Percentiles rank a stretch among this genome's conserved stretches.
Conservation (phyloP, 2,329 filamentous ascomycete genomes). For the Fusarium vanettenii region DNA sequence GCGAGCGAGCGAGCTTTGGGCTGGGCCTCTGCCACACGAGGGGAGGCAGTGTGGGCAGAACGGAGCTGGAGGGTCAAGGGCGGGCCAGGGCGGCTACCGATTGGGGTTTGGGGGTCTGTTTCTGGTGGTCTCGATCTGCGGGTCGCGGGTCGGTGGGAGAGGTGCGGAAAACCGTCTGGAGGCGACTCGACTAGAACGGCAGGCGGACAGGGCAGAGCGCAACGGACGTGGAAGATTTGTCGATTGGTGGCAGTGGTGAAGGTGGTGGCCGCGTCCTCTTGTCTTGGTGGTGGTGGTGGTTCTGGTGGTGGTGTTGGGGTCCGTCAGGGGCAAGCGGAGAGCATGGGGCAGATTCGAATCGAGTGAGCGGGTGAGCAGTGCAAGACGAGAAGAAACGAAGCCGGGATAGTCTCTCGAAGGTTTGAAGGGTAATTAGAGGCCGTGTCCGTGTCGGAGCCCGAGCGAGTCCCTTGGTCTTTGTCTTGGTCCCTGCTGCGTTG, state of each 20-base stretch:
- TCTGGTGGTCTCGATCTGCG: constrained; percentile 19
- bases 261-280: constrained; percentile 16
- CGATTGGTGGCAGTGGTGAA: constrained; percentile 35
- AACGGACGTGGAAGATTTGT: constrained; percentile 26
- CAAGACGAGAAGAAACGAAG: background rate
- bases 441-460: constrained; percentile 25
- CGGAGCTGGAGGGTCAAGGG: constrained; percentile 26
- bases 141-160: constrained; percentile 5
- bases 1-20: constrained; percentile 29
- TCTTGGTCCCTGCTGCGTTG: constrained; percentile 18
- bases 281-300: constrained; percentile 8
- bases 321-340: constrained; percentile 20
- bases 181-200: constrained; percentile 1
- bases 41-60: constrained; percentile 33
- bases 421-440: constrained; percentile 11
- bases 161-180: constrained; percentile 18
- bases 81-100: constrained; percentile 32
- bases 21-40: constrained; percentile 26
- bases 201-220: constrained; percentile 1
- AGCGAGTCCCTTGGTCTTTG: constrained; percentile 10
- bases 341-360: constrained; percentile 14
- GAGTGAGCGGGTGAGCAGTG: background rate
- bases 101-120: constrained; percentile 4
- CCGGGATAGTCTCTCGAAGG: constrained; percentile 17
- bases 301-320: constrained; percentile 12